These are phyloP conservation scores for Tolypocladium tundrense DNA, from an alignment of 2,329 filamentous ascomycete genomes.

Conservation along the genomic window DNA sequence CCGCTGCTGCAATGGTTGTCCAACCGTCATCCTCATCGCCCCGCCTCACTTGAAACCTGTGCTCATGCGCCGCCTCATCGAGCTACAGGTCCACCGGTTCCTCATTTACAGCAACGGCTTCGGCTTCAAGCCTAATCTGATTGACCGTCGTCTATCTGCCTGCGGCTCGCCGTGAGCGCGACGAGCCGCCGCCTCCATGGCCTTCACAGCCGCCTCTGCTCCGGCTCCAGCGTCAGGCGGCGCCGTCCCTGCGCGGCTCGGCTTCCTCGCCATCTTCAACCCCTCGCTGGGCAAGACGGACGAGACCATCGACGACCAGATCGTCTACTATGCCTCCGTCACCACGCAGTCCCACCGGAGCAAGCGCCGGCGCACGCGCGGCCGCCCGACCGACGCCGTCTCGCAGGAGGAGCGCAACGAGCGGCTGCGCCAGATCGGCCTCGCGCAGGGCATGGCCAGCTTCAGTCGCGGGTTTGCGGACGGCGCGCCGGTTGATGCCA, in stretches of 20 bases:
- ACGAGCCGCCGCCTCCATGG: not conserved
- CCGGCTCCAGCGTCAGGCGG: slow-evolving; percentile 6
- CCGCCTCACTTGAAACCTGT: not conserved
- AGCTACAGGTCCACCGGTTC: not conserved
- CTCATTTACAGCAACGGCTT: not conserved
- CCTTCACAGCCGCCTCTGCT: not conserved
- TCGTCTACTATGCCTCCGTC: slow-evolving; percentile 82
- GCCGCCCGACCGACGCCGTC: slow-evolving; percentile 30
- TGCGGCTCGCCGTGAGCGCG: not conserved
- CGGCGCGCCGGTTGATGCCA: slow-evolving; percentile 64
- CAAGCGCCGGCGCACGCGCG: slow-evolving; percentile 30
- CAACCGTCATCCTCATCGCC: not conserved
- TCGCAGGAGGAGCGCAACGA: slow-evolving; percentile 67
- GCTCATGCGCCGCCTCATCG: not conserved
- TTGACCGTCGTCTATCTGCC: not conserved
- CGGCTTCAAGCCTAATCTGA: too few species aligned
- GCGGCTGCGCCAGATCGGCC: slow-evolving; percentile 80
- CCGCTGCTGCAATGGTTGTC: not conserved
- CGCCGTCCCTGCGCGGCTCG: slow-evolving; percentile 63
- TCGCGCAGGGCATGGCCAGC: slow-evolving; percentile 92
- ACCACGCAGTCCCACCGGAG: slow-evolving; percentile 28
- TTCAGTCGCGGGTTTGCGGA: slow-evolving; percentile 84
- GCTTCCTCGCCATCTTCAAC: slow-evolving; percentile 92
- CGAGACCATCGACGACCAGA: slow-evolving; percentile 61
- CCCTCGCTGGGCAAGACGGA: slow-evolving; percentile 59